Evolutionary conservation across 768 basidiomycete species (phyloP), one percentile per base, ranked within the genome.

Genomic region (Rhodotorula babjevae): DNA sequence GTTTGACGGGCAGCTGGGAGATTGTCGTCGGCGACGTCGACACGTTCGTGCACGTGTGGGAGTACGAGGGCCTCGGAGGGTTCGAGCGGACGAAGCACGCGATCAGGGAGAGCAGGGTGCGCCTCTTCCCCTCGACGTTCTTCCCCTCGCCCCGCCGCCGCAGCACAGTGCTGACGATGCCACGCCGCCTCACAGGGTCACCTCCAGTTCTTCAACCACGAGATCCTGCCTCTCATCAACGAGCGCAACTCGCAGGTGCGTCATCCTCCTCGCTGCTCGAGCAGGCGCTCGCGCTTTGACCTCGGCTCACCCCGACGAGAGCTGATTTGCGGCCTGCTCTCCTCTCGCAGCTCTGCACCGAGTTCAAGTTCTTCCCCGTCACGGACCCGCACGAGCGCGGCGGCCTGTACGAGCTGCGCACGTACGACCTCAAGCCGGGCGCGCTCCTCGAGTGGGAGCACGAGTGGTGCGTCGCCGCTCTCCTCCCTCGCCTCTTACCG

Each of bases 281-380:
- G 5, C n/a, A n/a, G n/a, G n/a, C n/a, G n/a, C n/a, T n/a, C n/a
- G n/a, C n/a, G n/a, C n/a, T n/a, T n/a, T n/a, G n/a, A n/a, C n/a
- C n/a, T n/a, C n/a, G n/a, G n/a, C n/a, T n/a, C n/a, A n/a, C n/a
- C n/a, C n/a, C n/a, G n/a, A n/a, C n/a, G 36, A 36, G 36, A 36
- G 36, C 36, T 36, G 36, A 36, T 9, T 9, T 36, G 5, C 5
- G 5, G 36, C 18, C 15, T 42, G 21, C 56, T 25, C 62, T 44
- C 33, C 16, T 46, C 55, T 15, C 15, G 16, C 61, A 69, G 67
- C 70, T 79, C 61, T 65, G 86, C 76, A 92, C 93, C 80, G 95
- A 99, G 80, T 99, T 99, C 82, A 92, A 91, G 2, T 95, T 97
- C 83, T 87, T 94, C 79, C 92, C 93, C 12, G 91, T 93, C 3